A percentile compares a stretch with the other conserved stretches of the same genome.
These are phyloP conservation scores for Phytopythium helicoides DNA, from an alignment of 352 stramenopile species.

Conservation along the genomic window DNA sequence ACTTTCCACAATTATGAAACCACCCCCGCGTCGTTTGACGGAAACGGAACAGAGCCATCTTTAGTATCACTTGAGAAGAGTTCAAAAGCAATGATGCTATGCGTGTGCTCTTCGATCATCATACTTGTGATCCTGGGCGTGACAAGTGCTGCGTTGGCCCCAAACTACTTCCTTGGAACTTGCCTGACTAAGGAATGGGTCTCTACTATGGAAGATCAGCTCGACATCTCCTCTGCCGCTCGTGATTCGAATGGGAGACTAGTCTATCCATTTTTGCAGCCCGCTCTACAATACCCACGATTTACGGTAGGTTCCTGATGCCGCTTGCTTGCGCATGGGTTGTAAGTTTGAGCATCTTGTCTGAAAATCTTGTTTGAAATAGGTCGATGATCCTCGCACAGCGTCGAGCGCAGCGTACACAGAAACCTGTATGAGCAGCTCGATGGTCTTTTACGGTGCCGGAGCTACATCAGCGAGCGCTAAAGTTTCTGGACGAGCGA, in stretches of 20 bases:
- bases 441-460: conserved; percentile 18
- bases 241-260: conserved; percentile 27
- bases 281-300: conserved; percentile 24
- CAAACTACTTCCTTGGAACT: conserved; percentile 46
- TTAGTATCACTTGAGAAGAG: no score
- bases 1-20: no score
- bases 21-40: no score
- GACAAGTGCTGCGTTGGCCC: conserved; percentile 1
- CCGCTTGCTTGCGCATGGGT: neutral
- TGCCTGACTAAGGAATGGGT: conserved; percentile 44
- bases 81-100: no score
- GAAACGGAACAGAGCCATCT: no score
- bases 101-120: no score
- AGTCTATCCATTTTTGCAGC: conserved; percentile 36
- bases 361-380: neutral
- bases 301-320: conserved; percentile 13
- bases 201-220: conserved; percentile 17
- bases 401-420: conserved; percentile 9
- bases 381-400: conserved; percentile 29
- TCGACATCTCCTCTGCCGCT: conserved; percentile 13
- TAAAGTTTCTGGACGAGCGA: conserved; percentile 8
- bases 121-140: neutral
- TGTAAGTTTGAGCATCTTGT: neutral
- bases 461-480: conserved; percentile 8
- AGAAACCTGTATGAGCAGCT: conserved; percentile 6